Percentiles rank a stretch among this genome's conserved stretches.
Evolutionary conservation across 305 asterid species (phyloP).

Genomic region (Coffea humblotiana): DNA sequence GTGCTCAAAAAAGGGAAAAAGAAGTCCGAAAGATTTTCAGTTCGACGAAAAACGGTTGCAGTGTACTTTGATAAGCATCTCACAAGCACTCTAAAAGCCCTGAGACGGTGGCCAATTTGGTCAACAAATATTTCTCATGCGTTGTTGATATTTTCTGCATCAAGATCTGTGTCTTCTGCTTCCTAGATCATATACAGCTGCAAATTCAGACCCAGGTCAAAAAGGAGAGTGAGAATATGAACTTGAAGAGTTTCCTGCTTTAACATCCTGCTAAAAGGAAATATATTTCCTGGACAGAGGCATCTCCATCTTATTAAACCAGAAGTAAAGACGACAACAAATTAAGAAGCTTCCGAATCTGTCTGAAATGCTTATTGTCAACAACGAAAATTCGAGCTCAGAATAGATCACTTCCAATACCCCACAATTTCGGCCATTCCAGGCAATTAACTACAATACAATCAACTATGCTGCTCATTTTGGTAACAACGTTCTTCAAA

Average conservation of each 20-base stretch:
- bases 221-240: not conserved
- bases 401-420: not conserved
- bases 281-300: not conserved
- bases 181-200: not conserved
- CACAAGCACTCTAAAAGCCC: not conserved
- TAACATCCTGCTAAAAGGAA: not conserved
- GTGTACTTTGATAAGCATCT: not conserved
- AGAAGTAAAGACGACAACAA: not conserved
- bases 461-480: not conserved
- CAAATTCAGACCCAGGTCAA: not conserved
- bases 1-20: not conserved
- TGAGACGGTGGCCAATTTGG: not conserved
- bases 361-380: not conserved
- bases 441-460: conserved; percentile 16
- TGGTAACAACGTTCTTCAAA: conserved; percentile 20
- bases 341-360: not conserved
- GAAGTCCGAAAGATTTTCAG: not conserved
- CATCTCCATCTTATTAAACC: not conserved
- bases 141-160: not conserved
- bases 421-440: conserved; percentile 18
- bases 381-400: not conserved
- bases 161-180: not conserved
- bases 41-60: not conserved
- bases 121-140: not conserved
- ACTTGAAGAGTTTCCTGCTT: not conserved